These are phyloP conservation scores for Thalassiosira livingstoniorum DNA, from an alignment of 352 stramenopile genomes.

Conservation along the genomic window DNA sequence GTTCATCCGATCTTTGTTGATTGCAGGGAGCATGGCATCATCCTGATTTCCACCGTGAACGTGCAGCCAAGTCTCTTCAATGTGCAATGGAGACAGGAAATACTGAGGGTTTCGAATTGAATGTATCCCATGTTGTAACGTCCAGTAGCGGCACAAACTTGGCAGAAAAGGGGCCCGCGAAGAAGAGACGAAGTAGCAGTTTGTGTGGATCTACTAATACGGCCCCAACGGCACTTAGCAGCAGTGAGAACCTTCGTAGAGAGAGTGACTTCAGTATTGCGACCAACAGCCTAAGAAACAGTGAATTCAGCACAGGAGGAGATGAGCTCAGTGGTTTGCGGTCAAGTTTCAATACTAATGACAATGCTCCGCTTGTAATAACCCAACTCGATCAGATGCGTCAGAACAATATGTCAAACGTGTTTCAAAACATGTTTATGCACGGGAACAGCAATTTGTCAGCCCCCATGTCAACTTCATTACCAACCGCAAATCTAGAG, in stretches of 20 bases:
- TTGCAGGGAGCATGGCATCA: constrained; percentile 29
- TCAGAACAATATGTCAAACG: too few species aligned
- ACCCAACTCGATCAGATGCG: too few species aligned
- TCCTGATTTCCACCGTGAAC: constrained; percentile 21
- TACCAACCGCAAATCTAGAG: too few species aligned
- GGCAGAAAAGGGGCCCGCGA: not conserved
- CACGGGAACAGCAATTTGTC: too few species aligned
- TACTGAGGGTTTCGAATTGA: constrained; percentile 13
- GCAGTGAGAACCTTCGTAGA: not conserved
- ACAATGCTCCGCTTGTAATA: too few species aligned
- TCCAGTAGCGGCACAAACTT: not conserved
- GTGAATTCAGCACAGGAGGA: too few species aligned
- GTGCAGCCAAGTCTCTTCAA: constrained; percentile 16
- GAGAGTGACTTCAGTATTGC: not conserved
- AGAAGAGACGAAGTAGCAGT: constrained; percentile 3
- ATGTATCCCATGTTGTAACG: not conserved
- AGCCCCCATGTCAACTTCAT: too few species aligned
- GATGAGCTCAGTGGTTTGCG: too few species aligned
- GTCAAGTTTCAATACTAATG: too few species aligned
- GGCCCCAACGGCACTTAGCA: not conserved
- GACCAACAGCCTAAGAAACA: too few species aligned
- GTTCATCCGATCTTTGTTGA: not conserved
- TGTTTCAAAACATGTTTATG: too few species aligned
- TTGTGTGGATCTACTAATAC: not conserved
- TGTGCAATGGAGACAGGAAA: constrained; percentile 15